Base-by-base conservation (phyloP, 176 grass and related monocot species). In the Tuctoria greenei region DNA sequence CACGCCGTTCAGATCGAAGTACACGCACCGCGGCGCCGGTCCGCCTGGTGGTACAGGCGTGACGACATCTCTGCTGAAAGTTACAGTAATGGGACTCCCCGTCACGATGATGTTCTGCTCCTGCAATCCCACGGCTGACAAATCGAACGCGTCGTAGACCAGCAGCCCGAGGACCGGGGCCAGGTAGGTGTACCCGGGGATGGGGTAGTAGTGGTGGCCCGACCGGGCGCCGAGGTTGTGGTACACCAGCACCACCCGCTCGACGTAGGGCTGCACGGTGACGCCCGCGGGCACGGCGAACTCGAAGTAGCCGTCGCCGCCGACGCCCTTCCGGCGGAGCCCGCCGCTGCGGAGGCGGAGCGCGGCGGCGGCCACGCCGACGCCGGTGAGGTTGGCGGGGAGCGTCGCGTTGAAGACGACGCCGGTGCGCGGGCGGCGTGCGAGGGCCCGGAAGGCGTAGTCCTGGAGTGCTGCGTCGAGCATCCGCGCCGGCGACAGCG, bases 301-400 rank as follows among this genome's bases (percentile, higher is more conserved):
- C 77, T 94, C 73, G 85, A 90, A 86, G 79, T 84, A 95, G 39
- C 11, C 40, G 1, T 16, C 0, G 39, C 11, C 40, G 1, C 16
- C 0, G 60, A 86, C 45, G n/a, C 95, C 91, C 8, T 31, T 85
- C 44, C 73, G 83, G n/a, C 63, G 66, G 34, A 98, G 88, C 67
- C 95, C 95, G 28, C 95, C 95, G 59, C 87, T 98, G 72, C 91
- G 82, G 37, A 98, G 87, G 64, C 95, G 93, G 45, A 90, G 18
- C 28, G 82, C 95, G 12, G 91, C 78, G 45, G 74, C 82, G 14
- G 67, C 85, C 6, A 92, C 54, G 85, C 91, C 91, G 8, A 92
- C 54, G 85, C 91, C 91, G 41, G 85, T 79, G 45, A 98, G 73
- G 82, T 92, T 88, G 40, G 26, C 76, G 9, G 89, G 91, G 51